Evolutionary conservation across 1,284 basidiomycete species (phyloP), one percentile per base, ranked within the genome.

Genomic region (Lentinus polychrous): DNA sequence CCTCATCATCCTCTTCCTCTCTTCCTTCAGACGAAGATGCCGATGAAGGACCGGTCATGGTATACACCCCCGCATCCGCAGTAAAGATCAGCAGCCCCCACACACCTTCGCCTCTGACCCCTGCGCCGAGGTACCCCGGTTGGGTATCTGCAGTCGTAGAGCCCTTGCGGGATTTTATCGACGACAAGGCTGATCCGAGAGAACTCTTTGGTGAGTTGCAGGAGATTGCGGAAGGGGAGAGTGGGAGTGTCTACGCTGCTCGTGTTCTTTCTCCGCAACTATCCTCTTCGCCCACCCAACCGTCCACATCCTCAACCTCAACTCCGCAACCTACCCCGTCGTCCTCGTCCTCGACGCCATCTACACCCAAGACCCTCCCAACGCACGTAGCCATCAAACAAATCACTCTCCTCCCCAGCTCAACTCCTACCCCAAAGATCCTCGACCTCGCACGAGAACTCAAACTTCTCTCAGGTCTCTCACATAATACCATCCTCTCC

Each of bases 181-280:
- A 83, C 54, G 75, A 79, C 45, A 61, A 68, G 0, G 59, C 75
- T 17, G 76, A 86, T 56, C 86, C 86, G 3, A 68, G 74, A 8
- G 71, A 75, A 1, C 72, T 77, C 48, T 89, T 83, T 61, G 64
- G 71, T 4, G 77, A 86, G 53, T 65, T 88, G 40, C 74, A 74
- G 43, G 86, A 88, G 64, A 83, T 90, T 31, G 86, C 86, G 0
- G 83, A 90, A 62, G 86, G 87, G 38, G 86, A 88, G 57, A 83
- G 77, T 42, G 87, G 87, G 1, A 81, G 76, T 2, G 83, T 90
- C 17, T 90, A 71, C 58, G 74, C 79, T 18, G 84, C 85, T 0
- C 67, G 71, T 6, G 66, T 85, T 2, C 56, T 70, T 10, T 4
- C n/a, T 20, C 7, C 18, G 6, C 4, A 15, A 7, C 7, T 20